Evolutionary conservation across 306 rosid genomes (phyloP).

Genomic region (Castanospermum australe): DNA sequence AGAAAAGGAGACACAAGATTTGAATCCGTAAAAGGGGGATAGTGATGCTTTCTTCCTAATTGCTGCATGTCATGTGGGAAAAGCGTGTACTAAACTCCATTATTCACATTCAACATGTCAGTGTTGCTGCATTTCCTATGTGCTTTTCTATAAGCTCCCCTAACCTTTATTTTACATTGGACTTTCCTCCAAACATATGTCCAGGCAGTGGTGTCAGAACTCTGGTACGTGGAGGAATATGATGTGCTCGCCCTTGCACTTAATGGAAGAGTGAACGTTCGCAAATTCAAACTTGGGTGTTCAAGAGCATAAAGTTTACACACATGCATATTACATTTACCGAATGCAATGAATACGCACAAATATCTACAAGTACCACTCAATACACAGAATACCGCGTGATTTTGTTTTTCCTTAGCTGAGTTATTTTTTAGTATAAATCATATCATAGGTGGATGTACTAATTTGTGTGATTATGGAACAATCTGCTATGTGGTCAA

Average conservation of each 20-base stretch:
- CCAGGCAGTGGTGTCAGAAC: constrained; percentile 81
- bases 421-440: background rate
- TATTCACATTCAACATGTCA: background rate
- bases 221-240: constrained; percentile 97
- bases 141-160: background rate
- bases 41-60: background rate
- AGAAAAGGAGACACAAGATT: background rate
- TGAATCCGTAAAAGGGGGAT: no score
- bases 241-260: constrained; percentile 91
- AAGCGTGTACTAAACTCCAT: no score
- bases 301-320: constrained; percentile 37
- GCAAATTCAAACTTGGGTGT: constrained; percentile 73
- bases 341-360: background rate
- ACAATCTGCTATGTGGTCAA: background rate
- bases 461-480: background rate
- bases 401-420: background rate
- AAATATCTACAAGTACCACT: background rate
- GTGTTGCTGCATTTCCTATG: background rate
- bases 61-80: background rate
- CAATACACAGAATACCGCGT: background rate
- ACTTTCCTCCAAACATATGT: constrained; percentile 21
- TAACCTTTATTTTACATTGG: constrained; percentile 6
- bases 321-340: background rate
- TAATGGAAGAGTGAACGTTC: constrained; percentile 81
- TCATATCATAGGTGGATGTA: background rate